Evolutionary conservation across 176 grass and related monocot species (phyloP).

Genomic region (Juncus effusus): DNA sequence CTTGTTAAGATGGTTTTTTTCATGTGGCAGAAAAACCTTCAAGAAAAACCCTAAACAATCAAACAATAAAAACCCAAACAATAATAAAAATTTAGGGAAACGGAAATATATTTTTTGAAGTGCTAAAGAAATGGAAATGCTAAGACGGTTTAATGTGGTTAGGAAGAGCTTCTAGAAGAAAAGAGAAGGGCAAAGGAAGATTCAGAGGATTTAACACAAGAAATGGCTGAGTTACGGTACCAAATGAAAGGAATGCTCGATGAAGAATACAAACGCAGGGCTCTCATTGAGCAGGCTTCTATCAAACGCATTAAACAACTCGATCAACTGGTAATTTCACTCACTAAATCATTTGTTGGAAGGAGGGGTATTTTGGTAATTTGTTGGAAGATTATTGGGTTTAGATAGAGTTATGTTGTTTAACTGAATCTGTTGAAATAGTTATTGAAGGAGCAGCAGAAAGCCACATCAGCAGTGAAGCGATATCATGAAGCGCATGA

Average conservation of each 20-base stretch:
- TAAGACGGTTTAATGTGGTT: slow-evolving; percentile 20
- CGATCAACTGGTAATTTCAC: slow-evolving; percentile 61
- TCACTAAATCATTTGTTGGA: neutral
- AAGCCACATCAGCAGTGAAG: slow-evolving; percentile 44
- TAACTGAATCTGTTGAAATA: slow-evolving; percentile 19
- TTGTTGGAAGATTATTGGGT: neutral
- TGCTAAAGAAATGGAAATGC: no score
- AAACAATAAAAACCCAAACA: no score
- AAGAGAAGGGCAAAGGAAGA: slow-evolving; percentile 94
- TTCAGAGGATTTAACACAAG: slow-evolving; percentile 94
- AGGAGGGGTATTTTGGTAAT: neutral
- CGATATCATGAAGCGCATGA: slow-evolving; percentile 61
- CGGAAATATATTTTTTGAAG: no score
- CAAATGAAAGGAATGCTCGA: slow-evolving; percentile 95
- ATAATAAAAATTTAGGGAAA: no score
- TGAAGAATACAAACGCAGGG: slow-evolving; percentile 90
- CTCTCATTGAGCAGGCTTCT: slow-evolving; percentile 90
- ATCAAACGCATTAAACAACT: slow-evolving; percentile 91
- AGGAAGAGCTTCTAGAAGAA: slow-evolving; percentile 90
- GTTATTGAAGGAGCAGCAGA: slow-evolving; percentile 61
- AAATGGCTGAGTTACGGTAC: slow-evolving; percentile 98
- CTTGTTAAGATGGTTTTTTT: no score
- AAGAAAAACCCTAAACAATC: no score
- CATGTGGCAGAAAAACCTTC: no score
- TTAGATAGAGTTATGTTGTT: neutral